Base-by-base conservation (phyloP, 2,329 filamentous ascomycete genomes). In the Claviceps sp. region DNA sequence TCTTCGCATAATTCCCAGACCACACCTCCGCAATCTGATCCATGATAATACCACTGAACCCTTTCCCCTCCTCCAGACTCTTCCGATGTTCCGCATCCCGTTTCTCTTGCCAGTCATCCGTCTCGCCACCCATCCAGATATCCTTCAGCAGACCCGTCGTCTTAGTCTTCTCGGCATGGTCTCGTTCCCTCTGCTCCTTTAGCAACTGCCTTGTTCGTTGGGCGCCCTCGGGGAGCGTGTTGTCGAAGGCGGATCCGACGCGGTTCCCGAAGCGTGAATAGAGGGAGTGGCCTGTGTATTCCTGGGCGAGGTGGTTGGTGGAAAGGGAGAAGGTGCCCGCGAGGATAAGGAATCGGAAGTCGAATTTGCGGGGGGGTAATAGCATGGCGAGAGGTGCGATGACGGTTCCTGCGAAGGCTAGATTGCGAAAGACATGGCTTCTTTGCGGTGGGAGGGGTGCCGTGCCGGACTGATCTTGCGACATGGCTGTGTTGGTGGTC, bases 81-180 rank as follows among this genome's bases (percentile, higher is more conserved):
- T 73, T 73, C 54, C 68, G 68, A 59, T 80, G 76, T 62, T 73
- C 70, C 60, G 70, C 69, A 3, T 71, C 67, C 55, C 77, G 68
- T 69, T 74, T 73, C 65, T 72, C 64, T 61, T 71, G 69, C 78
- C 78, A 81, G 56, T 75, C 70, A 45, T 73, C 70, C n/a, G 64
- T 64, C 62, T 80, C 77, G 40, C 70, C 71, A 38, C 79, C 80
- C 73, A 80, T 76, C 80, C 79, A 82, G 16, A 81, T 62, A 56
- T 70, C 70, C 56, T 73, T 67, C 51, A 78, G 62, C 48, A 65
- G 48, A 52, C 64, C 58, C 11, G 61, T 62, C 34, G 62, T 54
- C 24, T 62, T 60, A 45, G 61, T 62, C 59, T 68, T 62, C 53
- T 66, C 60, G 39, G 63, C 61, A 24, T 65, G 65, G 57, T 69